phyloP scores from a whole-genome alignment of 2,329 filamentous ascomycete species.

The Teratosphaeria zuluensis region DNA sequence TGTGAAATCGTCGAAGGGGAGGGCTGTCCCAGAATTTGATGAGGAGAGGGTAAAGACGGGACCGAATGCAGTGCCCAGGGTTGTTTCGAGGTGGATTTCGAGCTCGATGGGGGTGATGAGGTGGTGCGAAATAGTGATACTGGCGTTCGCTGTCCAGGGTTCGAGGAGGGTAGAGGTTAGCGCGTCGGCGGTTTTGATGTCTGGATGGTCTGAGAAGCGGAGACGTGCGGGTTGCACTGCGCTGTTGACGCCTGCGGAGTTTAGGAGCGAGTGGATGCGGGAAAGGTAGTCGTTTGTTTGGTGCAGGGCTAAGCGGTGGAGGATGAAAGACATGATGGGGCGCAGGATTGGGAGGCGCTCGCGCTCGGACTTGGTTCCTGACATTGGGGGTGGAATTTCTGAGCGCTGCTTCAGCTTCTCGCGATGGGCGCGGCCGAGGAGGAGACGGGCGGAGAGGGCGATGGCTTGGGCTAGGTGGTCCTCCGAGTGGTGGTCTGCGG shows the following conservation, averaged over 20 bases:
- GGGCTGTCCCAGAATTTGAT: not conserved
- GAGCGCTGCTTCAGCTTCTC: conserved; percentile 62
- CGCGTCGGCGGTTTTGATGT: conserved; percentile 6
- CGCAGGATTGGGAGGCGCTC: conserved; percentile 50
- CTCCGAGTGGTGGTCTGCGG: conserved; percentile 12
- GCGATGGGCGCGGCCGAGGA: conserved; percentile 70
- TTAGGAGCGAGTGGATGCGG: conserved; percentile 4
- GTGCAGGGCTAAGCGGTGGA: conserved; percentile 36
- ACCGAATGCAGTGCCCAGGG: conserved; percentile 20
- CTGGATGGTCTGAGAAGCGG: not conserved
- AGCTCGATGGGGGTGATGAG: not conserved
- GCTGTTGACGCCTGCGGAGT: conserved; percentile 12
- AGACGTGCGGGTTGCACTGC: conserved; percentile 6
- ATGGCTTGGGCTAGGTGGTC: conserved; percentile 53
- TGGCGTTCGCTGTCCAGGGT: conserved; percentile 5
- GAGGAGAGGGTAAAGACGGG: conserved; percentile 9
- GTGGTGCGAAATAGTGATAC: not conserved
- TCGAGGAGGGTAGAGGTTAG: conserved; percentile 8
- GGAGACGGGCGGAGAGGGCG: conserved; percentile 58
- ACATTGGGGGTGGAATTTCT: conserved; percentile 50
- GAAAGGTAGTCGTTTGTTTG: conserved; percentile 27
- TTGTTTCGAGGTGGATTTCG: conserved; percentile 16
- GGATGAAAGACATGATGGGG: conserved; percentile 45
- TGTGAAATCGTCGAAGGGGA: conserved; percentile 5
- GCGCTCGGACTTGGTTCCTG: conserved; percentile 37